Evolutionary conservation across 148 eudicot species (phyloP).

Genomic region (Rhododendron mucronatum): DNA sequence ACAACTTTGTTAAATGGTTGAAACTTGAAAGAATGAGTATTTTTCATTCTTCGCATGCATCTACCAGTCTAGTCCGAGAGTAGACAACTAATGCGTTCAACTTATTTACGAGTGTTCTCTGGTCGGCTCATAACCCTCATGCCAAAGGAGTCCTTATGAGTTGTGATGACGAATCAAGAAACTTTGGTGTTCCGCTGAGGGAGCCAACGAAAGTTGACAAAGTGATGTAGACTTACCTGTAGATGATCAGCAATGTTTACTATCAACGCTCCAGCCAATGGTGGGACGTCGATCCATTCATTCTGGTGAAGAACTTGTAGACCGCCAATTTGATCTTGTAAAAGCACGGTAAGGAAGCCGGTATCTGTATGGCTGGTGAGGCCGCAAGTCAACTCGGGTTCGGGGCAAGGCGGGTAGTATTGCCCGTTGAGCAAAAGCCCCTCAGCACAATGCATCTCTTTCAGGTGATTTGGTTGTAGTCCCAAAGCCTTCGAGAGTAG

Average conservation of each 20-base stretch:
- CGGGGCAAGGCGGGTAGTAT: slow-evolving; percentile 37
- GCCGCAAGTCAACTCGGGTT: slow-evolving; percentile 20
- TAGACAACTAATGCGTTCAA: too few species aligned
- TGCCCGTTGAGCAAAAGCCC: slow-evolving; percentile 12
- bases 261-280: neutral
- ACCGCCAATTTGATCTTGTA: slow-evolving; percentile 29
- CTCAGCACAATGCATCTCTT: slow-evolving; percentile 32
- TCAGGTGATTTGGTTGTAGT: slow-evolving; percentile 17
- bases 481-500: slow-evolving; percentile 24
- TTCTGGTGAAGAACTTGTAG: slow-evolving; percentile 27
- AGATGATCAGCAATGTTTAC: neutral
- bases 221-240: neutral
- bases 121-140: neutral
- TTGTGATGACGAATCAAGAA: neutral
- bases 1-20: neutral
- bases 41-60: neutral
- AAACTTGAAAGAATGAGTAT: neutral
- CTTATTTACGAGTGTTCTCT: neutral
- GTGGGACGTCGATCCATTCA: neutral
- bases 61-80: neutral
- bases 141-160: too few species aligned
- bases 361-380: neutral
- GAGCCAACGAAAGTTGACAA: neutral
- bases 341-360: neutral
- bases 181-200: too few species aligned